Percentiles rank a stretch among this genome's conserved stretches.
Conservation (phyloP, 2,329 filamentous ascomycete species). For the Claviceps pazoutovae region DNA sequence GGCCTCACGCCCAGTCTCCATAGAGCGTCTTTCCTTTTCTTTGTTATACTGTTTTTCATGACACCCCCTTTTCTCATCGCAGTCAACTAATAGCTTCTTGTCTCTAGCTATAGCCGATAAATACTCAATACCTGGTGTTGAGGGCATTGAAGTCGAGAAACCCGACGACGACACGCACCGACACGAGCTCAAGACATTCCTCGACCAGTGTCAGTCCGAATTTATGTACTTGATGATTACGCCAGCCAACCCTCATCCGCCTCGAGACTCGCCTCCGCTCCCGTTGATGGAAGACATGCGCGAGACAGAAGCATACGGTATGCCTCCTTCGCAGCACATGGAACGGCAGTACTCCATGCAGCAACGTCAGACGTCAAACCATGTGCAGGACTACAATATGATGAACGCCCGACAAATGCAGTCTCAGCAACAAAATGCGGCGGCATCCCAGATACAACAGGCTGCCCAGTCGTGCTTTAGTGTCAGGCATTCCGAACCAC, state of each 20-base stretch:
- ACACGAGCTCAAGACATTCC: conserved; percentile 43
- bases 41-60: too few species aligned
- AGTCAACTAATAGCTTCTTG: not conserved
- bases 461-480: conserved; percentile 18
- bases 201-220: conserved; percentile 51
- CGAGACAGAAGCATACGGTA: conserved; percentile 37
- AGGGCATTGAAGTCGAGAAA: conserved; percentile 32
- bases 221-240: conserved; percentile 57
- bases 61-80: not conserved
- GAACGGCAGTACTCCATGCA: conserved; percentile 26
- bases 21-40: too few species aligned
- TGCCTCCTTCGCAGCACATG: conserved; percentile 29
- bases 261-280: conserved; percentile 46
- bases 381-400: conserved; percentile 37
- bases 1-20: not conserved
- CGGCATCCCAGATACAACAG: conserved; percentile 41
- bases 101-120: conserved; percentile 29
- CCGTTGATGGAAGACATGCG: conserved; percentile 46
- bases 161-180: conserved; percentile 37
- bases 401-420: conserved; percentile 40
- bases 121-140: conserved; percentile 27
- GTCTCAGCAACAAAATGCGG: conserved; percentile 43
- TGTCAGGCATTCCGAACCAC: conserved; percentile 24
- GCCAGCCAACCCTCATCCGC: conserved; percentile 49
- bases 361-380: conserved; percentile 37